These are phyloP conservation scores for Fusarium torreyae DNA, from an alignment of 2,329 filamentous ascomycete genomes.

Conservation along the genomic window DNA sequence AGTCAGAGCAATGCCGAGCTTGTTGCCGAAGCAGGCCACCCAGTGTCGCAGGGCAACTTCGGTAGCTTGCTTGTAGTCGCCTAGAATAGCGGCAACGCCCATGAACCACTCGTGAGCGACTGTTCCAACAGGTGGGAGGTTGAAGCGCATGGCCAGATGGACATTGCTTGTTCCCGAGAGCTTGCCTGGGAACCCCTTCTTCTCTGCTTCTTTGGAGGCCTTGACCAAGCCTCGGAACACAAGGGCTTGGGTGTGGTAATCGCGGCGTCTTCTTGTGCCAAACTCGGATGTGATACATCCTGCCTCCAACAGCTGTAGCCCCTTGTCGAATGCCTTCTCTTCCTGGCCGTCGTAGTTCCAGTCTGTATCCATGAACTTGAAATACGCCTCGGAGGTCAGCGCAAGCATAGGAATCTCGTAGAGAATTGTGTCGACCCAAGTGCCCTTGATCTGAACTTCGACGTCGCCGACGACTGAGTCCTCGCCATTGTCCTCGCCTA, in stretches of 20 bases:
- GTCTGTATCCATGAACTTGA: slow-evolving; percentile 94
- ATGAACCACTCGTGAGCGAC: slow-evolving; percentile 99
- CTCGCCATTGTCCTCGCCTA: slow-evolving; percentile 70
- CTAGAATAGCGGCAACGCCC: slow-evolving; percentile 92
- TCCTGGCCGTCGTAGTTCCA: slow-evolving; percentile 93
- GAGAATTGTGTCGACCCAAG: slow-evolving; percentile 95
- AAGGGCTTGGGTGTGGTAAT: slow-evolving; percentile 94
- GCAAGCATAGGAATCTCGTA: slow-evolving; percentile 97
- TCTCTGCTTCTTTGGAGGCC: slow-evolving; percentile 79
- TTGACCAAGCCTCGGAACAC: slow-evolving; percentile 89
- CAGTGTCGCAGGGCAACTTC: slow-evolving; percentile 89
- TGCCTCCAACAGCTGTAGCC: slow-evolving; percentile 79
- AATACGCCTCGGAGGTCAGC: slow-evolving; percentile 95
- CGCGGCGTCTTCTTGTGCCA: slow-evolving; percentile 87
- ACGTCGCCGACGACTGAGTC: slow-evolving; percentile 81
- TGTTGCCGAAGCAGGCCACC: slow-evolving; percentile 89
- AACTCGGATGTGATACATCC: slow-evolving; percentile 96
- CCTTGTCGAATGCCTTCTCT: slow-evolving; percentile 87
- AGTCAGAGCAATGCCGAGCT: slow-evolving; percentile 90
- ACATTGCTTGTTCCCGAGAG: slow-evolving; percentile 95
- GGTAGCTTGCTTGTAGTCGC: slow-evolving; percentile 87
- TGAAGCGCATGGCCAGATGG: slow-evolving; percentile 94
- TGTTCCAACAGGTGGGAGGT: slow-evolving; percentile 87
- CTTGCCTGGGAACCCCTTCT: slow-evolving; percentile 77
- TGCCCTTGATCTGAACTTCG: slow-evolving; percentile 81